These are phyloP conservation scores for Balamuthia mandrillaris DNA, from an alignment of 208 protist genomes.

Conservation along the genomic window DNA sequence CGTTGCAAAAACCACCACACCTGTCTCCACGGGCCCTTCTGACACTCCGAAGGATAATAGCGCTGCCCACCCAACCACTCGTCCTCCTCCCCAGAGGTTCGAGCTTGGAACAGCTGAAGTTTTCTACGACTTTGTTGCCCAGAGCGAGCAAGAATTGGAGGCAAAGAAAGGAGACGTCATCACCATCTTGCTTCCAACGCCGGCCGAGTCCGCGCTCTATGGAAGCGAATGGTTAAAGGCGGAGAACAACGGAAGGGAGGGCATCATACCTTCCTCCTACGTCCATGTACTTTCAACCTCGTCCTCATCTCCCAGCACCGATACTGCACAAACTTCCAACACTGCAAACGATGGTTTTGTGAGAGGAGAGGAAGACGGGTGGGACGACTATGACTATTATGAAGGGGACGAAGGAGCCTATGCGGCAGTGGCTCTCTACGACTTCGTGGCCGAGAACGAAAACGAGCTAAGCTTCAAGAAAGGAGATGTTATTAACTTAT, in stretches of 20 bases:
- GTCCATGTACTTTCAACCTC: neutral
- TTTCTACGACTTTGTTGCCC: neutral
- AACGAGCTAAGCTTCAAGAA: neutral
- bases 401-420: neutral
- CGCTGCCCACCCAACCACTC: too few relatives aligned
- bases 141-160: neutral
- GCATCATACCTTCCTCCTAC: neutral
- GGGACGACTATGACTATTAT: too few relatives aligned
- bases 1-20: too few relatives aligned
- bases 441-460: neutral
- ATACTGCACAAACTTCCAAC: too few relatives aligned
- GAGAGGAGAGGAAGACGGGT: too few relatives aligned
- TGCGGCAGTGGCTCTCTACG: neutral
- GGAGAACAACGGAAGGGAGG: neutral
- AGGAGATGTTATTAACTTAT: neutral
- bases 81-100: too few relatives aligned
- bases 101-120: too few relatives aligned
- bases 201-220: too few relatives aligned
- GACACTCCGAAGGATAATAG: too few relatives aligned
- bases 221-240: neutral
- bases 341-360: too few relatives aligned
- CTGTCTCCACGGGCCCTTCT: too few relatives aligned
- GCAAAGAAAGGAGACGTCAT: neutral
- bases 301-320: too few relatives aligned
- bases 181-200: neutral